Base-by-base conservation (phyloP, 139 green algal genomes). In the Eudorina sp. region DNA sequence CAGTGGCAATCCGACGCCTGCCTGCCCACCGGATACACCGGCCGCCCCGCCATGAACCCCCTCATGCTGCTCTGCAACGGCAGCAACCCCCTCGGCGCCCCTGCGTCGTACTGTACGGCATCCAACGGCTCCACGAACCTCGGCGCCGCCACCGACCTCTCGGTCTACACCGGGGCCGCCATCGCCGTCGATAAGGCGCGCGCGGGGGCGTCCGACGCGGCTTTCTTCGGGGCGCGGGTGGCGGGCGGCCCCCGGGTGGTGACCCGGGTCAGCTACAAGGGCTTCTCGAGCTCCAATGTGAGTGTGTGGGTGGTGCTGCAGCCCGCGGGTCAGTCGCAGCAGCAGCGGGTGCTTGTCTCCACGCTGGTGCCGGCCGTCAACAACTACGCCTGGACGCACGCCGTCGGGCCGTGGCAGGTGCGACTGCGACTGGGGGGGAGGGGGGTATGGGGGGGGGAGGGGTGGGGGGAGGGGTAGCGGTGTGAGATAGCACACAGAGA, bases 1-100 rank as follows among this genome's bases (percentile, higher is more conserved):
- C 60, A 77, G 80, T 86, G 80, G 80, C 80, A 86, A 43, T 58
- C 34, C 31, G 82, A 88, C 66, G 82, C 82, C 31, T 88, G 82
- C 66, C 53, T 45, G 41, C 82, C 82, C 19, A 80, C 66, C 34
- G 82, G 81, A n/a, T 87, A 69, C 81, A 51, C n/a, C 4, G 34
- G 4, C 21, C 82, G 82, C 34, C 66, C 82, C 43, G 25, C 46
- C 64, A 88, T 88, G 82, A 88, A 88, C 82, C 82, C 82, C 27
- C 46, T 88, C 23, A 31, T 80, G 46, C n/a, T 13, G 23, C 78
- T 68, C 38, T 85, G 78, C 31, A 27, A 25, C 43, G 41, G 36
- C 29, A 53, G 23, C 45, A 34, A 6, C 36, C 25, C n/a, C 60
- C 21, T 45, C 2, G 40, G 31, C 38, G 48, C 21, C 19, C 48